Base-by-base conservation (phyloP, 345 rosid genomes). In the Eucalyptus marginata region DNA sequence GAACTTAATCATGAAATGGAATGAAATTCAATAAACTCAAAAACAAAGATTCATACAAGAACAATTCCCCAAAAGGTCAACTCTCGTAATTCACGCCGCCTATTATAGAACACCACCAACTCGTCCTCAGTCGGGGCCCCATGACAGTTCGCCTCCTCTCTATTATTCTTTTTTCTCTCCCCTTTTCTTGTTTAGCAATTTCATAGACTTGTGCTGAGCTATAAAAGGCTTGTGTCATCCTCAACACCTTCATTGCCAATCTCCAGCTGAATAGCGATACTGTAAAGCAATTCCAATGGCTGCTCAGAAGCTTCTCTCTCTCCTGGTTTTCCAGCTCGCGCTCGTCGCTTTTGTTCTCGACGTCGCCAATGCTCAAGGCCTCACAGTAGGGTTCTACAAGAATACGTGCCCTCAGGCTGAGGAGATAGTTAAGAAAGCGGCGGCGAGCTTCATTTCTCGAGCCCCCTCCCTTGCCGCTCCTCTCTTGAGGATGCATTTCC, bases 401-500 rank as follows among this genome's bases (percentile, higher is more conserved):
- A 87, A 89, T 2, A 79, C 94, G 87, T 95, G 97, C 88, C 94
- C 96, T 0, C 66, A 86, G 58, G 95, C 94, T 18, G 96, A 96
- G 89, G 89, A 88, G 79, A 89, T 93, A 17, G 95, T 94, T 9
- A 91, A 89, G 84, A 43, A 66, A 50, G 86, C 86, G 7, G 89
- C 90, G 6, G 46, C 62, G 25, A 76, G 91, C 16, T 91, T 90
- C 71, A 81, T 96, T 46, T 90, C 92, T 3, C 90, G 88, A 14
- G 92, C 92, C 20, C 93, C 93, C 7, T 83, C 95, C 10, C 91
- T 95, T 18, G 94, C 93, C 52, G 96, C 89, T 40, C 94, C 97
- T 81, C 84, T 95, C 89, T 86, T 97, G 52, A 93, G 99, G 89
- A 90, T 96, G 95, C 93, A 92, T 86, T 96, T 97, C 85, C 98